Evolutionary conservation across 805 yeast genomes (phyloP), one percentile per base, ranked within the genome.

Genomic region (Komagataella kurtzmanii): DNA sequence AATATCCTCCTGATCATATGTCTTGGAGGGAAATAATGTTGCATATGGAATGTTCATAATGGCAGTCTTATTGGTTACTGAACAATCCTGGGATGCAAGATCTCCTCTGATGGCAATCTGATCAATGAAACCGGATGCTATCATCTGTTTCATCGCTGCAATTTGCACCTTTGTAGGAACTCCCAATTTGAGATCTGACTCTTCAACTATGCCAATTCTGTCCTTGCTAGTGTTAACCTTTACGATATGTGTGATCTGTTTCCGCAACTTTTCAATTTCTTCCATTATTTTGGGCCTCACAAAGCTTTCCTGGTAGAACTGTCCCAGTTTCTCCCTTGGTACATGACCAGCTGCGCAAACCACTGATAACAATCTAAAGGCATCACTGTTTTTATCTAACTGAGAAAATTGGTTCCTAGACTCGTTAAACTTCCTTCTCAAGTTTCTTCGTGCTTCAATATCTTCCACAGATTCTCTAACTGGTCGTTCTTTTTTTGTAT

Each of bases 71-170:
- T 83, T 84, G 1, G 83, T 70, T 3, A 83, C 65, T 48, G 66
- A 71, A 6, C 80, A 72, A 17, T 85, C 95, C 1, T 81, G 71
- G 17, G 86, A 80, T 6, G 81, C 67, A 36, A 80, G 58, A 60
- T 90, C 97, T 1, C 88, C 90, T 55, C 98, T 74, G 14, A 88
- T 77, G 1, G 95, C 95, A 19, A 91, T 76, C 61, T 87, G 95
- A 64, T 93, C 99, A 45, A 93, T 74, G 59, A 86, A 93, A 0
- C 98, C 99, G 0, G 97, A 83, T 5, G 96, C 79, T 3, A 91
- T 73, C 81, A 93, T 90, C 66, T 93, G 99, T 61, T 88, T 90
- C 55, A 93, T 66, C 0, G 93, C 85, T 51, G 80, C 76, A 4
- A 88, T 62, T 67, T 93, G 99, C 5, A 67, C 62, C 44, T 78